Evolutionary conservation across 148 eudicot genomes (phyloP).

Genomic region (Oxyria digyna): DNA sequence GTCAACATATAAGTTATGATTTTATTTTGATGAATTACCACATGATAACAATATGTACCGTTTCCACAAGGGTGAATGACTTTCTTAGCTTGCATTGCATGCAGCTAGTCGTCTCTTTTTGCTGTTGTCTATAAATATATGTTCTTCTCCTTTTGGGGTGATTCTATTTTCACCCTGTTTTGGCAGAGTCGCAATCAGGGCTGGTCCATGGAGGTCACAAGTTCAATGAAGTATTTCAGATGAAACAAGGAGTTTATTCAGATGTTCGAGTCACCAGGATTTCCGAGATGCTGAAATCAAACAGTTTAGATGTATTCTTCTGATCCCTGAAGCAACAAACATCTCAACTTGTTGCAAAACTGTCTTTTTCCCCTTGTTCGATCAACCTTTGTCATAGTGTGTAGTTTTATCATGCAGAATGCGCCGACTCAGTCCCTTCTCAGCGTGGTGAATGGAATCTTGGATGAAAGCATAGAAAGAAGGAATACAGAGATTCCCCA

Average conservation of each 20-base stretch:
- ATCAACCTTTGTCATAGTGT: background rate
- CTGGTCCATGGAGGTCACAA: slow-evolving; percentile 50
- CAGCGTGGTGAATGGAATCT: slow-evolving; percentile 70
- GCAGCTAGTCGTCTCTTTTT: background rate
- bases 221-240: slow-evolving; percentile 79
- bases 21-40: too few species aligned
- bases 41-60: too few species aligned
- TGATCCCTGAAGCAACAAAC: background rate
- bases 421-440: slow-evolving; percentile 93
- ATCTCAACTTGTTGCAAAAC: background rate
- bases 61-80: too few species aligned
- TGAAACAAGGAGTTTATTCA: slow-evolving; percentile 50
- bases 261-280: slow-evolving; percentile 72
- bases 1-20: too few species aligned
- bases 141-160: background rate
- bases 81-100: too few species aligned
- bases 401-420: slow-evolving; percentile 42
- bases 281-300: slow-evolving; percentile 79
- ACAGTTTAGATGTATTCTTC: slow-evolving; percentile 69
- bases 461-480: slow-evolving; percentile 77
- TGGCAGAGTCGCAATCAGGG: slow-evolving; percentile 40
- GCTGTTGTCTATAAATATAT: background rate
- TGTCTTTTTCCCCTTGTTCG: too few species aligned
- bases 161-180: background rate
- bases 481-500: slow-evolving; percentile 79